Percentiles rank a stretch among this genome's conserved stretches.
These are phyloP conservation scores for Coemansia sp. DNA, from an alignment of 192 early-diverging fungal genomes.

Conservation along the genomic window DNA sequence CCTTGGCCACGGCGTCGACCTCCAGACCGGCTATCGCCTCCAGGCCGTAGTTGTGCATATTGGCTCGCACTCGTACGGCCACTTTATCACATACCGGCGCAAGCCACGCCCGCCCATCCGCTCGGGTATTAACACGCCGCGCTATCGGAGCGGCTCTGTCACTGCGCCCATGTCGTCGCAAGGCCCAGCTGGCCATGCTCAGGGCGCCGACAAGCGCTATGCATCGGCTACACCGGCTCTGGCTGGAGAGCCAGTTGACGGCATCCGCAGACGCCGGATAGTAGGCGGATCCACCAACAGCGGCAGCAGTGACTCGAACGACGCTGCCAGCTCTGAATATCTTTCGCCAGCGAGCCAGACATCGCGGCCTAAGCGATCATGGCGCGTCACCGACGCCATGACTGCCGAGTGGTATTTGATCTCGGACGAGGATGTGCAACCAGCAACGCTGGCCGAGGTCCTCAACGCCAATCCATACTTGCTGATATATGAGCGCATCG, in stretches of 20 bases:
- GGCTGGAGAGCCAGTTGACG: constrained; percentile 15
- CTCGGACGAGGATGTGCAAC: constrained; percentile 72
- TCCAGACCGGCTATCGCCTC: constrained; percentile 68
- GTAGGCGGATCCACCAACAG: constrained; percentile 26
- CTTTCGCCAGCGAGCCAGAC: constrained; percentile 11
- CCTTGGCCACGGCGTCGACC: constrained; percentile 26
- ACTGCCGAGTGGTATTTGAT: constrained; percentile 67
- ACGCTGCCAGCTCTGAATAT: constrained; percentile 3
- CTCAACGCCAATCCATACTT: constrained; percentile 75
- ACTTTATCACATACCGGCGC: constrained; percentile 92
- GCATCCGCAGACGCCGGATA: constrained; percentile 43
- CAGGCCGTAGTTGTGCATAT: constrained; percentile 88
- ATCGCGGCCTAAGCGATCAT: constrained; percentile 43
- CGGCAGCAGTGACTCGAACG: constrained; percentile 24
- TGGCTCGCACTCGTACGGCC: constrained; percentile 89
- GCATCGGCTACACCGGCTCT: constrained; percentile 18
- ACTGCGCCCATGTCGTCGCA: neutral
- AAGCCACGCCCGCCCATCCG: constrained; percentile 37
- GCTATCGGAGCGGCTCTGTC: constrained; percentile 38
- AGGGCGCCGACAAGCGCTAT: constrained; percentile 23
- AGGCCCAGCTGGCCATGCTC: neutral
- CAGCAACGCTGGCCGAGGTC: constrained; percentile 61
- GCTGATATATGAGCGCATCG: constrained; percentile 68
- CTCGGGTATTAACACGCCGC: constrained; percentile 52
- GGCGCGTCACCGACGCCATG: constrained; percentile 50